Conservation (phyloP, 106 monocot genomes). For the Acorus calamus region DNA sequence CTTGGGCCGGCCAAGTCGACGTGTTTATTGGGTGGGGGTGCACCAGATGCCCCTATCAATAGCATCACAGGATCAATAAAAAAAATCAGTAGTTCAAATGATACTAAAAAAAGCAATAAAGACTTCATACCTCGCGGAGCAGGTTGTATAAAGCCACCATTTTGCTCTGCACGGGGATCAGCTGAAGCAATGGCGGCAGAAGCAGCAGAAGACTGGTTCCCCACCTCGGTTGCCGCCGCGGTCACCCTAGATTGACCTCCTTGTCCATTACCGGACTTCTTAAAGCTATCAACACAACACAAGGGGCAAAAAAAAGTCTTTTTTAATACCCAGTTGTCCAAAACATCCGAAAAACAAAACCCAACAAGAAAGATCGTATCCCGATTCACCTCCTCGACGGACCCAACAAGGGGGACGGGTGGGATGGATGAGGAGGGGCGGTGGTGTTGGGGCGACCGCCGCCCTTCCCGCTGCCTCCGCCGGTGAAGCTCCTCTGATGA, state of each 20-base stretch:
- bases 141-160: constrained; percentile 23
- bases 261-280: constrained; percentile 70
- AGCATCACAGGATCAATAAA: background rate
- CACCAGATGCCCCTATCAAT: constrained; percentile 18
- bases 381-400: constrained; percentile 2
- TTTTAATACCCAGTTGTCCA: background rate
- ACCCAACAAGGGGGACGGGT: constrained; percentile 13
- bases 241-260: constrained; percentile 43
- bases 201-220: background rate
- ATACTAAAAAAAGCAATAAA: too few relatives aligned
- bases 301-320: constrained; percentile 4
- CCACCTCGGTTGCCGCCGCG: constrained; percentile 9
- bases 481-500: constrained; percentile 27
- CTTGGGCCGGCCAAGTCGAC: constrained; percentile 20
- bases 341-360: background rate
- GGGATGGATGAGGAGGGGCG: constrained; percentile 15
- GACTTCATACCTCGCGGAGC: constrained; percentile 25
- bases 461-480: constrained; percentile 17
- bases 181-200: background rate
- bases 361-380: constrained; percentile 1
- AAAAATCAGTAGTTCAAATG: background rate
- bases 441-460: constrained; percentile 17
- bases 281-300: constrained; percentile 30
- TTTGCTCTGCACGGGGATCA: constrained; percentile 17
- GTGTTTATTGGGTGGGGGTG: constrained; percentile 14